Base-by-base conservation (phyloP, 129 eudicot species). In the Centrapalus pauciflorus region DNA sequence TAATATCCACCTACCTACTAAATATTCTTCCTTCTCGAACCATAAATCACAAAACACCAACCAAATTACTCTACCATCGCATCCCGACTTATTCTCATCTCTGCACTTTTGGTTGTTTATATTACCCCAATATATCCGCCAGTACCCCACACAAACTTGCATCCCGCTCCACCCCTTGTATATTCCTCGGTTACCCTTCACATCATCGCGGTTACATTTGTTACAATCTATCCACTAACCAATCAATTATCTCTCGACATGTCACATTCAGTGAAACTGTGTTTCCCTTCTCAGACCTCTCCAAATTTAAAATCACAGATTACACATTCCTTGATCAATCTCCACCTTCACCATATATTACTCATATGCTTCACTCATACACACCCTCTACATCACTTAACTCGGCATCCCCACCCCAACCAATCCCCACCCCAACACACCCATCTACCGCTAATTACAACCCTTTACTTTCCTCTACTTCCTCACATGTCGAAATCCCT, bases 171-270 rank as follows among this genome's bases (percentile, higher is more conserved):
- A 55, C 52, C 1, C 74, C 54, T 5, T 69, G 74, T n/a, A 35
- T 54, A 4, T 69, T 69, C 10, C 32, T 69, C 1, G 74, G 74
- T 1, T 55, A 52, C 11, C 65, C 51, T 19, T 7, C 48, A 1
- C 30, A 68, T 13, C 63, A 51, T 19, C 46, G 74, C 7, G 74
- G 63, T 3, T 68, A 68, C 14, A 7, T 14, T 2, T 69, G 66
- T 16, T 14, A 4, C 7, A 30, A 55, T 6, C 16, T 69, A 0
- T 33, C 74, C 3, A 20, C 28, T 1, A 17, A 49, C 11, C 37
- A 69, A 34, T 19, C 34, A 17, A 1, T 55, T 3, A 54, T 69
- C 33, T 33, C 51, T 21, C 37, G 65, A 2, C 66, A 69, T 35
- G 66, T 20, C 3, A 21, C 28, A 0, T 51, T 51, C 0, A 4